Percentiles rank a stretch among this genome's conserved stretches.
phyloP scores from a whole-genome alignment of 768 basidiomycete genomes.

The Termitomyces sp. region DNA sequence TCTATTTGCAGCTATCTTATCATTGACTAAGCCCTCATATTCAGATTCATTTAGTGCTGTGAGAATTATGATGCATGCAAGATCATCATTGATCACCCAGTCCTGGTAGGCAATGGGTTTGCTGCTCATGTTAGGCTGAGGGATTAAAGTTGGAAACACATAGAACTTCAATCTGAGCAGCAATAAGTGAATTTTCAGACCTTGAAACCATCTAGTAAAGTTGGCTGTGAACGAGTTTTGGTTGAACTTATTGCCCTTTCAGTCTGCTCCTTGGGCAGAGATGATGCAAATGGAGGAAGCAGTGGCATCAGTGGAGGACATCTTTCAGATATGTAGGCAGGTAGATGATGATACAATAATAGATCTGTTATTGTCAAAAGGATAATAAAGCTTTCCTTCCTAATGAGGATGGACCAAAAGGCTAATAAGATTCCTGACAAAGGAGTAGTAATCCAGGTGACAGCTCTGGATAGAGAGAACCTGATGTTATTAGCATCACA shows the following conservation, averaged over 20 bases:
- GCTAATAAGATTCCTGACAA: background rate
- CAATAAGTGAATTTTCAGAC: background rate
- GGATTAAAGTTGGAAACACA: background rate
- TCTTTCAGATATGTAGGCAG: background rate
- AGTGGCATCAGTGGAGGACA: background rate
- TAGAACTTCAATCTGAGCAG: background rate
- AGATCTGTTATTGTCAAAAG: background rate
- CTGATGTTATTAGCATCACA: background rate
- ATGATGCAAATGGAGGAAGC: background rate
- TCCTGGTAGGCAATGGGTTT: background rate
- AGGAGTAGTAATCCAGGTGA: background rate
- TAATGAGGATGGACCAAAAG: background rate
- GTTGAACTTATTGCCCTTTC: background rate
- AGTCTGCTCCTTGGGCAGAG: background rate
- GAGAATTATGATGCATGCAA: background rate
- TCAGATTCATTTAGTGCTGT: background rate
- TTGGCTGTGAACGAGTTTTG: background rate
- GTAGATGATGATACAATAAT: background rate
- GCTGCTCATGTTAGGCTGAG: background rate
- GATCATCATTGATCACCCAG: background rate
- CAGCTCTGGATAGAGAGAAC: background rate
- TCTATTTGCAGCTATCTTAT: background rate
- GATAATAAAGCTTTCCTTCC: background rate
- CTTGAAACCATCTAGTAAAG: background rate
- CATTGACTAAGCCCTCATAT: background rate